Conservation (phyloP, 2,329 filamentous ascomycete genomes). For the Colletotrichum chlorophyti region DNA sequence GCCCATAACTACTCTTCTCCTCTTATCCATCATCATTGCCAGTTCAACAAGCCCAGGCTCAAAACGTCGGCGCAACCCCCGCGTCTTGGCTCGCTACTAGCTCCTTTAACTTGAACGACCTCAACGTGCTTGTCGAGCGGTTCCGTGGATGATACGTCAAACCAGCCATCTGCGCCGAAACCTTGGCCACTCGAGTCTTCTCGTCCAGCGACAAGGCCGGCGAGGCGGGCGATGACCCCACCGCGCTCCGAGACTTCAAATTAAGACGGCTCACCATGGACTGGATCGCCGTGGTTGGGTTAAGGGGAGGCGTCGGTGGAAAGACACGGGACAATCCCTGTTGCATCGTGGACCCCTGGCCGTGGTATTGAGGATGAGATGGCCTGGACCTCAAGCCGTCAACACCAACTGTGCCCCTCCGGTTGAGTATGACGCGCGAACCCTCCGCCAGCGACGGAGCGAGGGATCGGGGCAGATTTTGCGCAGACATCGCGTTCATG, state of each 20-base stretch:
- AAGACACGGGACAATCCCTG: conserved; percentile 7
- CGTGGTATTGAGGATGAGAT: neutral
- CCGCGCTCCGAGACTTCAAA: conserved; percentile 35
- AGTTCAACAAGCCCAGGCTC: no score
- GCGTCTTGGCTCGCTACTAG: conserved; percentile 22
- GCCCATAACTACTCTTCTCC: no score
- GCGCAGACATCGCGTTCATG: neutral
- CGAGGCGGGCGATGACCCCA: conserved; percentile 30
- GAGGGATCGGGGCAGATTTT: conserved; percentile 30
- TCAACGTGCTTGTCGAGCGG: conserved; percentile 31
- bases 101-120: conserved; percentile 32
- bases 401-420: conserved; percentile 27
- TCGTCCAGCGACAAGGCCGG: conserved; percentile 29
- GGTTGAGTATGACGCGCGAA: conserved; percentile 27
- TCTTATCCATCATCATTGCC: no score
- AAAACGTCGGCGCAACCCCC: conserved; percentile 17
- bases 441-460: conserved; percentile 21
- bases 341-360: neutral
- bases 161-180: conserved; percentile 8
- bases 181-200: conserved; percentile 2
- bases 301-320: conserved; percentile 37
- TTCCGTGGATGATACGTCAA: conserved; percentile 10
- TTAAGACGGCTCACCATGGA: conserved; percentile 43
- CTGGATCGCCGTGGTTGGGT: conserved; percentile 36
- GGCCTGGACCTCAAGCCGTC: conserved; percentile 16